A percentile compares a stretch with the other conserved stretches of the same genome.
Evolutionary conservation across 441 rosid species (phyloP).

Genomic region (Brassica balearica): DNA sequence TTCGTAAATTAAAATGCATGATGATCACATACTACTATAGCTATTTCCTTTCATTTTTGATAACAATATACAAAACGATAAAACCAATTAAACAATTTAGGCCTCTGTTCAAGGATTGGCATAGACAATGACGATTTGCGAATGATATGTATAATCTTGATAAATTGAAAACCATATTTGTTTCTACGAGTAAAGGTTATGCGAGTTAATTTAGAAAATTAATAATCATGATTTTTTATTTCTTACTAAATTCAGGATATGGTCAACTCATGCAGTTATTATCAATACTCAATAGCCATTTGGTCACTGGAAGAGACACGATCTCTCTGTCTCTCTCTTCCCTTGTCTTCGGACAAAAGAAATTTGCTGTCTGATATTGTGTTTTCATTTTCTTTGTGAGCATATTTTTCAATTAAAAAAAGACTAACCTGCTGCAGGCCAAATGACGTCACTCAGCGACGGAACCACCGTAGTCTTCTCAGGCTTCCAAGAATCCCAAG

Average conservation of each 20-base stretch:
- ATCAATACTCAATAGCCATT: slow-evolving; percentile 23
- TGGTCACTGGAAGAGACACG: slow-evolving; percentile 36
- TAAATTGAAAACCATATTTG: neutral
- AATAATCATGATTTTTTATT: neutral
- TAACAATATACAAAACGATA: neutral
- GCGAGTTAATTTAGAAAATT: neutral
- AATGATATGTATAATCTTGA: neutral
- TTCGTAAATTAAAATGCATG: slow-evolving; percentile 1
- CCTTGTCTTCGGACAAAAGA: slow-evolving; percentile 32
- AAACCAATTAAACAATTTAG: neutral
- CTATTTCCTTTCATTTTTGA: neutral
- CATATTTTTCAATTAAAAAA: neutral
- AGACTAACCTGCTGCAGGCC: slow-evolving; percentile 80
- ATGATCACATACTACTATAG: neutral
- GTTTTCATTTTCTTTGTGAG: neutral
- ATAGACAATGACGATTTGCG: neutral
- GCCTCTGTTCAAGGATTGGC: neutral
- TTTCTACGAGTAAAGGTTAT: neutral
- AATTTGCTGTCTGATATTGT: slow-evolving; percentile 1
- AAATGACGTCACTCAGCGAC: slow-evolving; percentile 71
- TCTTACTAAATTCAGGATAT: slow-evolving; percentile 16
- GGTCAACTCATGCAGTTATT: slow-evolving; percentile 25
- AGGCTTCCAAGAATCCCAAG: slow-evolving; percentile 80
- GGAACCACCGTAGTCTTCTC: slow-evolving; percentile 49
- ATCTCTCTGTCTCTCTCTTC: slow-evolving; percentile 23